phyloP scores from a whole-genome alignment of 257 asterid genomes.

The Asclepias syriaca region DNA sequence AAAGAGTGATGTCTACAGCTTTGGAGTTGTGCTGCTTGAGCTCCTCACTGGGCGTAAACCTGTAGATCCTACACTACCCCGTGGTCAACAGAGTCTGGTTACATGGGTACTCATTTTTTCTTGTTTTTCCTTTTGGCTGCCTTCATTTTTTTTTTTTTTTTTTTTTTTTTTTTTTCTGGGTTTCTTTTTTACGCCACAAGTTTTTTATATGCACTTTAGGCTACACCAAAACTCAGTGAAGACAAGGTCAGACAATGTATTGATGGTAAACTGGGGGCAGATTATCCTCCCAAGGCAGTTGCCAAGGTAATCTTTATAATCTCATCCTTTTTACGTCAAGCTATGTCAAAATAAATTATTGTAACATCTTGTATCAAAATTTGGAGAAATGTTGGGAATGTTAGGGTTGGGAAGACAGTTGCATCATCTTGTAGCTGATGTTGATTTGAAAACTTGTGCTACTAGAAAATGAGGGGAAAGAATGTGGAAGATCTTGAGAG shows the following conservation, averaged over 20 bases:
- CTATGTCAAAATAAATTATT: too few species aligned
- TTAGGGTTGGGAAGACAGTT: neutral
- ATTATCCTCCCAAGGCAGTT: constrained; percentile 79
- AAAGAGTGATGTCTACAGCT: constrained; percentile 83
- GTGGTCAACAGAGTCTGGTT: constrained; percentile 80
- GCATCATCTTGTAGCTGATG: neutral
- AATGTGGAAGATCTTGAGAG: neutral
- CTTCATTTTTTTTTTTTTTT: neutral
- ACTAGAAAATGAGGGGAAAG: neutral
- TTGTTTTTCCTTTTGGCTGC: neutral
- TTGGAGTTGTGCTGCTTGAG: constrained; percentile 83
- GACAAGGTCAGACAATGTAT: constrained; percentile 76
- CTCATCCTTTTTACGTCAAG: neutral
- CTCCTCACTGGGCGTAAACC: constrained; percentile 89
- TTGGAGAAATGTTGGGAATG: neutral
- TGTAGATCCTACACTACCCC: constrained; percentile 83
- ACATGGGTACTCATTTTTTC: constrained; percentile 58
- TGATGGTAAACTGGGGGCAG: constrained; percentile 54
- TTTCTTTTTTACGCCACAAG: neutral
- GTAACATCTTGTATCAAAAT: too few species aligned
- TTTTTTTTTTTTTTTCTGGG: neutral
- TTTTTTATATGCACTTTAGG: constrained; percentile 29
- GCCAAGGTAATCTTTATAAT: constrained; percentile 48
- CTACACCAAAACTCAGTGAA: constrained; percentile 76
- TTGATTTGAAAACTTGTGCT: neutral